Base-by-base conservation (phyloP, 371 early-diverging fungal genomes). In the Batkoa obscura region DNA sequence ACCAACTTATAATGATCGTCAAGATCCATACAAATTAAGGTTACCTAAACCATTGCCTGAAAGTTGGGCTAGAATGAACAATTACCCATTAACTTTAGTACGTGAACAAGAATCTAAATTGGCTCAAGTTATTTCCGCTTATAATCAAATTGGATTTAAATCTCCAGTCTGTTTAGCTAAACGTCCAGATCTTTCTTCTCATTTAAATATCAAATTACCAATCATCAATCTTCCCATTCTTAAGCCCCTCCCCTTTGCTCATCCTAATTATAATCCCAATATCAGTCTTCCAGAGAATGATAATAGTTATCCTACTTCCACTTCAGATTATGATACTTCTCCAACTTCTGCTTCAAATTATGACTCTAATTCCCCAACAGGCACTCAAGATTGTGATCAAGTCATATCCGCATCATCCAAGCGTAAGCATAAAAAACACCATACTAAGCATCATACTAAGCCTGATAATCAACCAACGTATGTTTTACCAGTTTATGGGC, bases 61-160 rank as follows among this genome's bases (percentile, higher is more conserved):
- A 3, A 8, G 2, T 13, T 52, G 52, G 52, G 17, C 52, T 30
- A 52, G 38, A 30, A 52, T 52, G 52, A 52, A 52, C 52, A 34
- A 52, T 32, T 38, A 37, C n/a, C 23, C 45, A 45, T 13, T 45
- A 15, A 45, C 45, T 15, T 15, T 45, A 6, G 23, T 45, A 23
- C 12, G 23, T 5, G 15, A 45, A 15, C 45, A 45, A 23, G 45
- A 45, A 15, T 15, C 23, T 45, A 45, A 45, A 15, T 15, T 45
- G 15, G 6, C 13, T 15, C 12, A 45, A 45, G 45, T 45, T 45
- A 45, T 45, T 23, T 15, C 45, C 23, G 23, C 45, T 15, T 45
- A 45, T 23, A 45, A 45, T 15, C 12, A 45, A 15, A 5, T 45
- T 13, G 15, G 23, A 5, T 45, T 15, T 15, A 6, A 15, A 13